Conservation (phyloP, 192 early-diverging fungal genomes). For the Paraglomus brasilianum region DNA sequence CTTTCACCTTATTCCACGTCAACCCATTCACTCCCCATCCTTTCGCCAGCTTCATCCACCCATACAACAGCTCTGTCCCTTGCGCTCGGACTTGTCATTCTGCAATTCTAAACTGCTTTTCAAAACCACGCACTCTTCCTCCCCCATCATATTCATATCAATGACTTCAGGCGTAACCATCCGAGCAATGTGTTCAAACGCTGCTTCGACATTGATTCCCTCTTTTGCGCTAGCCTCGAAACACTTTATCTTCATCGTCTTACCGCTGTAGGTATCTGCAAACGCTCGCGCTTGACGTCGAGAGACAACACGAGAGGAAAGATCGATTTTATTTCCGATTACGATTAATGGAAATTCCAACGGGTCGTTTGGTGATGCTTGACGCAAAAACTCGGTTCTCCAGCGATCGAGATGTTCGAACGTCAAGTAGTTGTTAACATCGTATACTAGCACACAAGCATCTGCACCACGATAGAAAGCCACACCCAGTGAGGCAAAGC, state of each 20-base stretch:
- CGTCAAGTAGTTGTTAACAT: constrained; percentile 85
- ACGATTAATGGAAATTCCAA: constrained; percentile 96
- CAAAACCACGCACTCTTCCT: no score
- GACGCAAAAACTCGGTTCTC: constrained; percentile 93
- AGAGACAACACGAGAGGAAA: constrained; percentile 83
- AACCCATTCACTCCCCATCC: no score
- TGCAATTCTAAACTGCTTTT: no score
- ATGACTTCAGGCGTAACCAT: constrained; percentile 54
- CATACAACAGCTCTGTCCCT: no score
- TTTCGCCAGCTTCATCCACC: no score
- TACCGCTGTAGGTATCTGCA: constrained; percentile 73
- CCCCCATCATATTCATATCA: constrained; percentile 51
- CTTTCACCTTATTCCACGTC: no score
- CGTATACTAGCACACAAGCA: constrained; percentile 94
- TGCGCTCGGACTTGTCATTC: no score
- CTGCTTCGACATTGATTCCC: constrained; percentile 91
- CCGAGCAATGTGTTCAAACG: constrained; percentile 85
- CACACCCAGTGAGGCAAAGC: constrained; percentile 93
- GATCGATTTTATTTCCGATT: constrained; percentile 96
- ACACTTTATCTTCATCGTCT: constrained; percentile 84
- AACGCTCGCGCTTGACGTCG: constrained; percentile 59
- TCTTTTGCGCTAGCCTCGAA: constrained; percentile 98
- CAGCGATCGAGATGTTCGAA: constrained; percentile 94
- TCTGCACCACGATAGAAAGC: constrained; percentile 98
- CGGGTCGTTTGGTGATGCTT: constrained; percentile 73